Evolutionary conservation across 192 early-diverging fungal species (phyloP), one percentile per base, ranked within the genome.

Genomic region (Coemansia sp.): DNA sequence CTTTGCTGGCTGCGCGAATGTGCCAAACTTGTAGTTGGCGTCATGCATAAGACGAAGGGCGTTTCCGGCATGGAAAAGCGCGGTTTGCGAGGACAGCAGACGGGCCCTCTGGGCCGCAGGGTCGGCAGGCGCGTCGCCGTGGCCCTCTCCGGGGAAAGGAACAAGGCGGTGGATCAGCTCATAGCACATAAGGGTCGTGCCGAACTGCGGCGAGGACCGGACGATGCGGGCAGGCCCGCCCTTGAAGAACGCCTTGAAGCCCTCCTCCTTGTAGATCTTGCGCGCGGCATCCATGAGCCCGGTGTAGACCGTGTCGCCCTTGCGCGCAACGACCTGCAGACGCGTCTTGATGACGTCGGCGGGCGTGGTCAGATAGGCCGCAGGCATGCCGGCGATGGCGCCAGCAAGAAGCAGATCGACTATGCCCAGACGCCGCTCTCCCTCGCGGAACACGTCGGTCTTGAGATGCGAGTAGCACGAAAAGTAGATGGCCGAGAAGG

Each of bases 281-380:
- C 82, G 71, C 23, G 89, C 87, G 13, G 92, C 93, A 80, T 96
- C 94, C 2, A 82, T 23, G 32, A 98, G 88, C 18, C 96, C 96
- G 28, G 73, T 85, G 73, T 96, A 95, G 3, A 83, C 83, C 6
- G 92, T 92, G 72, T 96, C 90, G 54, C 94, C 94, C 66, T 89
- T 86, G 42, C 87, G 82, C 28, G 93, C 94, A 58, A 92, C 91
- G 27, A 95, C 96, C 78, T 98, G 96, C 32, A 98, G 75, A 57
- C 96, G 90, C 14, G 96, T 98, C 82, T 98, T 97, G 82, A 98
- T 96, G 27, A 98, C 96, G 82, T 98, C 96, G 30, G 93, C 93
- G 16, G 96, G 96, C 0, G 96, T 98, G 30, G 94, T 93, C 30
- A 98, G 87, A 82, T 96, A 98, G 6, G 96, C 94, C 19, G 96